A percentile compares a stretch with the other conserved stretches of the same genome.
Conservation (phyloP, 2,329 filamentous ascomycete species). For the Periconia sp. region DNA sequence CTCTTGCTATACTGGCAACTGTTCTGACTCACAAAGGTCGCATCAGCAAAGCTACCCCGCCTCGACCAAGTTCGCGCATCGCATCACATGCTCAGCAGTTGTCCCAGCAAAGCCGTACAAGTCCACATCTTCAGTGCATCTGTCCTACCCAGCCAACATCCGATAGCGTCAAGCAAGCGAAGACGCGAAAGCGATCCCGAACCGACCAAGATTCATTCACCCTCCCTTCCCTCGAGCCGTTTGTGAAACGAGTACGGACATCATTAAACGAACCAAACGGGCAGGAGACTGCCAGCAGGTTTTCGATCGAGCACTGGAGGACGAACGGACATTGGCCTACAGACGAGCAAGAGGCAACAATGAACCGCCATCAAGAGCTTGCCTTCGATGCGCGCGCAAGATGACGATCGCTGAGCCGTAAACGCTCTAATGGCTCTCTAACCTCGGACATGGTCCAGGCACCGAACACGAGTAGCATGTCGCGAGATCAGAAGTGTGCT, state of each 20-base stretch:
- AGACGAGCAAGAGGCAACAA: conserved; percentile 21
- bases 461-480: conserved; percentile 15
- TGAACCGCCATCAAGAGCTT: conserved; percentile 16
- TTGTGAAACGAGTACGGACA: conserved; percentile 12
- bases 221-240: conserved; percentile 8
- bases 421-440: conserved; percentile 14
- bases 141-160: conserved; percentile 7
- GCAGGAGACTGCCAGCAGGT: conserved; percentile 10
- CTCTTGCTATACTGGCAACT: conserved; percentile 1
- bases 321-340: conserved; percentile 17
- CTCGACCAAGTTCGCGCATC: background rate
- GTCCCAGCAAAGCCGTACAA: conserved; percentile 6
- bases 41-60: background rate
- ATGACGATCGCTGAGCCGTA: conserved; percentile 13
- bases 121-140: conserved; percentile 4
- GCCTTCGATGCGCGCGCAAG: conserved; percentile 12
- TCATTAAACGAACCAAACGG: conserved; percentile 1
- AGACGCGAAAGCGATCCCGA: conserved; percentile 13
- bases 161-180: conserved; percentile 9
- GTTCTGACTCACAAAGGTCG: background rate
- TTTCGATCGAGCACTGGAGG: conserved; percentile 14
- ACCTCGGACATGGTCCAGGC: conserved; percentile 12
- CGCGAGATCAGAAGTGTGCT: conserved; percentile 15
- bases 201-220: conserved; percentile 8
- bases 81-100: conserved; percentile 1